Base-by-base conservation (phyloP, 306 rosid genomes). In the Aeschynomene evenia region DNA sequence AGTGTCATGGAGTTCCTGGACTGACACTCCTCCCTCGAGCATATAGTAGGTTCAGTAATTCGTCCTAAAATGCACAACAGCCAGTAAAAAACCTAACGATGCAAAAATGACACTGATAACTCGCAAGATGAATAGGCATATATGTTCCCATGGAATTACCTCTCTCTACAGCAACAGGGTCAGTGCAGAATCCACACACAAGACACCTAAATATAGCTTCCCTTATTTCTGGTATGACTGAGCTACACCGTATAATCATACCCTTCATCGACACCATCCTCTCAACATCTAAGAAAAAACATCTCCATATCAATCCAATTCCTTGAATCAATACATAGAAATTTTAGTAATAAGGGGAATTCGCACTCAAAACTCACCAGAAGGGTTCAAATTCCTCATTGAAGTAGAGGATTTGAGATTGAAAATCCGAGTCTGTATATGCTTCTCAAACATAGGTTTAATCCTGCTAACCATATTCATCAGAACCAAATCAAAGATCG, bases 201-300 rank as follows among this genome's bases (percentile, higher is more conserved):
- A 94, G 90, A 76, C 99, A 94, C 80, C 99, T 83, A 70, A 94
- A 94, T 83, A 88, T 73, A n/a, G 95, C 99, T 81, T 94, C 97
- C 84, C 96, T 81, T 14, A 94, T 91, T 78, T 94, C 99, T 0
- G 99, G 99, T 71, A 94, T 94, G 67, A 94, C 84, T 11, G 96
- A 84, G 71, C 99, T 91, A 33, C 88, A 81, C 21, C 97, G 81
- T 39, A 94, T 94, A 53, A 94, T 80, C 99, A 91, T 94, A 53
- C 99, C 99, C 74, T 91, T 94, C 81, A 91, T 6, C 0, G 96
- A 94, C 28, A 94, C 83, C 97, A 94, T 94, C 85, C 99, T 87
- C 87, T 94, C 99, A 74, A 94, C 86, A 72, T 94, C 99, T 94
- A 15, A 14, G 9, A n/a, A 60, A 21, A 49, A 45, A 19, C 9